phyloP scores from a whole-genome alignment of 2,329 filamentous ascomycete genomes.

The Fusarium paranaense region DNA sequence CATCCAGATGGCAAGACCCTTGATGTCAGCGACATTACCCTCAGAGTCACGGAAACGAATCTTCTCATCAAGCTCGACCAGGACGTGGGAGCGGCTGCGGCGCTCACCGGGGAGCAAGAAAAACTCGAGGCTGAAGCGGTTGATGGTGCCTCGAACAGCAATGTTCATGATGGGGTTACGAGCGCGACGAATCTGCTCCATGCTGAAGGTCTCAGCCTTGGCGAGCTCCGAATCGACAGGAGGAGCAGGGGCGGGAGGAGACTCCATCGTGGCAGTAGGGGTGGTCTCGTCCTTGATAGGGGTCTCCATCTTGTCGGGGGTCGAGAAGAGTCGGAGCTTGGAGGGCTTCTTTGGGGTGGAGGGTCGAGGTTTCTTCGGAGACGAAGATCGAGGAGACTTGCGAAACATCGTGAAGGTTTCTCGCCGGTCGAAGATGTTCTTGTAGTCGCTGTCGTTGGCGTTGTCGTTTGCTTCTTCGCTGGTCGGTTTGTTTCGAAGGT shows the following conservation, averaged over 20 bases:
- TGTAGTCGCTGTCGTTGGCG: neutral
- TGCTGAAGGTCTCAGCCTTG: neutral
- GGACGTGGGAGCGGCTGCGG: neutral
- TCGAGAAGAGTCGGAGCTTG: neutral
- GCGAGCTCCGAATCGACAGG: neutral
- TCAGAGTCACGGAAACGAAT: neutral
- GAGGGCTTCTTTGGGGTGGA: neutral
- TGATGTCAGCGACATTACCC: neutral
- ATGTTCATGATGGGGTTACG: neutral
- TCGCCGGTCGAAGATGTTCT: neutral
- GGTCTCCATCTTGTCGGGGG: neutral
- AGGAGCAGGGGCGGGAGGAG: neutral
- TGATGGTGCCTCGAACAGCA: neutral
- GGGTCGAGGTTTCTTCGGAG: neutral
- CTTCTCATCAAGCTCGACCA: neutral
- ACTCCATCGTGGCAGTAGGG: neutral
- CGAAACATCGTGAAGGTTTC: neutral
- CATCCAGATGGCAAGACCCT: constrained; percentile 24
- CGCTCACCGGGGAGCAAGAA: neutral
- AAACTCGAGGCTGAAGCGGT: neutral
- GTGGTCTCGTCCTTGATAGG: neutral
- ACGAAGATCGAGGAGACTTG: neutral
- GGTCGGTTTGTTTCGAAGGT: neutral
- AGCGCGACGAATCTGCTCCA: neutral
- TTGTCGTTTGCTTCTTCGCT: neutral